phyloP scores from a whole-genome alignment of 768 basidiomycete genomes.

The Boletus rubescentipes region DNA sequence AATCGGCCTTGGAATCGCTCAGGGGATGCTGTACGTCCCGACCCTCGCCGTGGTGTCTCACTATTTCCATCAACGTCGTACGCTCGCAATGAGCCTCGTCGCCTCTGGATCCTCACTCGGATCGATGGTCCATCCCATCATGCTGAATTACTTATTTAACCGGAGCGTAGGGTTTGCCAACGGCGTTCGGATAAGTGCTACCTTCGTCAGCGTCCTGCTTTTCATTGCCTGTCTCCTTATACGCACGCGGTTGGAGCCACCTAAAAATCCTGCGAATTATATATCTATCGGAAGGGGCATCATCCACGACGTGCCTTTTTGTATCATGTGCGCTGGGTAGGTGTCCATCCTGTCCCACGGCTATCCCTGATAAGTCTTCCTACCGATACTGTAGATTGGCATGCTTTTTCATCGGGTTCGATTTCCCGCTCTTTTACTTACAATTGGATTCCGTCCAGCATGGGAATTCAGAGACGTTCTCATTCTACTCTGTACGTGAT shows the following conservation, averaged over 20 bases:
- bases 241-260: slow-evolving; percentile 41
- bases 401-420: slow-evolving; percentile 39
- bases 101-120: slow-evolving; percentile 38
- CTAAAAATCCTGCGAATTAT: slow-evolving; percentile 15
- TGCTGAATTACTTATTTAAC: slow-evolving; percentile 31
- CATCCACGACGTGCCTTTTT: slow-evolving; percentile 16
- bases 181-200: slow-evolving; percentile 51
- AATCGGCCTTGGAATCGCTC: slow-evolving; percentile 43
- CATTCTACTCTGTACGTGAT: slow-evolving; percentile 52
- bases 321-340: slow-evolving; percentile 22
- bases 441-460: slow-evolving; percentile 53
- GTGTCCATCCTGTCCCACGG: neutral
- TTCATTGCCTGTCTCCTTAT: slow-evolving; percentile 32
- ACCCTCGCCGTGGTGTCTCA: slow-evolving; percentile 43
- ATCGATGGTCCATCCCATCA: slow-evolving; percentile 25
- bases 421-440: slow-evolving; percentile 55
- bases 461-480: slow-evolving; percentile 42
- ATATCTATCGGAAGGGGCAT: slow-evolving; percentile 14
- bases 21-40: slow-evolving; percentile 49
- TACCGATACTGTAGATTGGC: slow-evolving; percentile 8
- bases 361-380: neutral
- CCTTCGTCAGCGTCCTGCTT: slow-evolving; percentile 38
- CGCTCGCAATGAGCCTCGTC: slow-evolving; percentile 46
- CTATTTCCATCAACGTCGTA: slow-evolving; percentile 42
- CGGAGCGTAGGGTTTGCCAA: slow-evolving; percentile 38